phyloP scores from a whole-genome alignment of 257 asterid species.

The Forsythia suspensa region DNA sequence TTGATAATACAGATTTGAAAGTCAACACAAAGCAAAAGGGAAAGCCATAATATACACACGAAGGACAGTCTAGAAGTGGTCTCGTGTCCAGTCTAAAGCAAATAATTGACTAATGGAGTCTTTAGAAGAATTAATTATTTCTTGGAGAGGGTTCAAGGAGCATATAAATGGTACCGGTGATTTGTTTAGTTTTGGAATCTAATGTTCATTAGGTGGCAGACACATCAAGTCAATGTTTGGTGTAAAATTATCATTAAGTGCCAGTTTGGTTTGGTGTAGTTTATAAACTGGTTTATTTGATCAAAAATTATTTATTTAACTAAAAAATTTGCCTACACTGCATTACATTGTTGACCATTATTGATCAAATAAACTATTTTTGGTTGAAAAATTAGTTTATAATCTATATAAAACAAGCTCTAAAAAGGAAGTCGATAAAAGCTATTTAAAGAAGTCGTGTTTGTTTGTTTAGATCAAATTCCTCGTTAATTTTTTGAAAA shows the following conservation, averaged over 20 bases:
- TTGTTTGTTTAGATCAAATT: conserved; percentile 54
- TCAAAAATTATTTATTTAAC: no score
- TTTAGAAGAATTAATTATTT: conserved; percentile 10
- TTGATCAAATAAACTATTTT: no score
- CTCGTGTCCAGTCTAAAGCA: neutral
- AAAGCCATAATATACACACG: neutral
- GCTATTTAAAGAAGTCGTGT: conserved; percentile 2
- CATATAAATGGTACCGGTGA: conserved; percentile 19
- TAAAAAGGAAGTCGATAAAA: no score
- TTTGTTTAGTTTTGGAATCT: conserved; percentile 46
- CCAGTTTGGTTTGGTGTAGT: no score
- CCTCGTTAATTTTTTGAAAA: conserved; percentile 14
- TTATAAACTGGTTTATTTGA: no score
- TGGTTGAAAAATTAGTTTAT: no score
- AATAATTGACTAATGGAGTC: neutral
- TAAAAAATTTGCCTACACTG: no score
- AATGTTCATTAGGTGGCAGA: conserved; percentile 81
- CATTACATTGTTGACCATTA: no score
- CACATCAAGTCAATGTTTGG: conserved; percentile 41
- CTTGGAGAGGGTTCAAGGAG: conserved; percentile 29
- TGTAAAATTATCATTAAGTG: conserved; percentile 26
- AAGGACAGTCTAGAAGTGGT: neutral
- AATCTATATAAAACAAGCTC: no score
- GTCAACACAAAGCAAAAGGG: neutral
- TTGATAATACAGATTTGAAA: no score